phyloP scores from a whole-genome alignment of 345 rosid species.

The Eucalyptus rudis region DNA sequence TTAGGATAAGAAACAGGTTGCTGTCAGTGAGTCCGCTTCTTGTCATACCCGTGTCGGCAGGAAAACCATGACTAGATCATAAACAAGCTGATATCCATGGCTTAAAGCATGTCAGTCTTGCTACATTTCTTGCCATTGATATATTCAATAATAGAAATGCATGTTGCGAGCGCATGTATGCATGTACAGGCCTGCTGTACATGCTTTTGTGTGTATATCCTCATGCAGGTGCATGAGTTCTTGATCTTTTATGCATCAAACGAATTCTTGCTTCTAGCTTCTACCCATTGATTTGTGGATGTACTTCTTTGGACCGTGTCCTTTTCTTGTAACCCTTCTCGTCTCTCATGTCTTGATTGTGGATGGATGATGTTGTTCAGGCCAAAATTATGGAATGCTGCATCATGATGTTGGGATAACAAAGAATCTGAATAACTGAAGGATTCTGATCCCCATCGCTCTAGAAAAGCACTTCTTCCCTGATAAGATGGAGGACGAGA shows the following conservation, averaged over 20 bases:
- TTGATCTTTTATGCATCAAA: not conserved
- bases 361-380: not conserved
- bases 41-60: not conserved
- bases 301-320: not conserved
- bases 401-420: not conserved
- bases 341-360: not conserved
- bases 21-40: not conserved
- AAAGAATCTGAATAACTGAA: not conserved
- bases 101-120: not conserved
- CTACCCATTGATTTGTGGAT: not conserved
- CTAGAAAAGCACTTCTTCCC: not conserved
- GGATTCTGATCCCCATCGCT: not conserved
- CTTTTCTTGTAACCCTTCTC: not conserved
- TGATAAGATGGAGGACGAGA: slow-evolving; percentile 59
- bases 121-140: not conserved
- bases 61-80: not conserved
- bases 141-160: not conserved
- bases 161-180: not conserved
- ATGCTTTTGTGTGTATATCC: not conserved
- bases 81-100: not conserved
- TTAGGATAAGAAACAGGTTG: not conserved
- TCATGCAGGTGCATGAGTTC: not conserved
- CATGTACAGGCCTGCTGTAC: not conserved
- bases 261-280: not conserved
- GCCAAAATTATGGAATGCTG: not conserved